Conservation (phyloP, 2,329 filamentous ascomycete species). For the Trichophyton rubrum region DNA sequence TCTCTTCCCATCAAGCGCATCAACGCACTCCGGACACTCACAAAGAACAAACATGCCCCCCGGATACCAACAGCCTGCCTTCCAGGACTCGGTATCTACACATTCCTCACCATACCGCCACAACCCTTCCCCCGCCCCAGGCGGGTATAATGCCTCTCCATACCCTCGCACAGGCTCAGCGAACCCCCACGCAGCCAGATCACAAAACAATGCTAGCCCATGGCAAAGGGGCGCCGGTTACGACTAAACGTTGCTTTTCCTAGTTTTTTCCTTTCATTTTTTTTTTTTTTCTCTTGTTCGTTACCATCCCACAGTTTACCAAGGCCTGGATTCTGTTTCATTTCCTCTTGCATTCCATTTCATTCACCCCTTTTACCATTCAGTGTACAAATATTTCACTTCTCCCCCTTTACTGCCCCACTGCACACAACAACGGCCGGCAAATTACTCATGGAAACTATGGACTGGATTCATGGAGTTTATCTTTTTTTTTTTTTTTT, state of each 20-base stretch:
- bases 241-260: conserved; percentile 26
- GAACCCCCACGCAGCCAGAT: conserved; percentile 26
- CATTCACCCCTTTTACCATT: neutral
- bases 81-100: conserved; percentile 9
- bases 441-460: neutral
- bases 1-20: conserved; percentile 35
- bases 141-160: conserved; percentile 24
- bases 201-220: conserved; percentile 45
- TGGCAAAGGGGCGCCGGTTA: conserved; percentile 56
- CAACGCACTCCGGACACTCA: conserved; percentile 23
- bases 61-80: conserved; percentile 23
- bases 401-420: neutral
- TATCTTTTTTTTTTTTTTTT: neutral
- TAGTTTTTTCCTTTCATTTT: neutral
- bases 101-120: conserved; percentile 14
- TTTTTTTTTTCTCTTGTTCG: neutral
- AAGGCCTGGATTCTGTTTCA: too few species aligned
- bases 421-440: neutral
- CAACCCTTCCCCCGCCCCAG: conserved; percentile 23
- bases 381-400: neutral
- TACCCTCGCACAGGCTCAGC: conserved; percentile 21
- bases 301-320: too few species aligned
- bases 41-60: conserved; percentile 19
- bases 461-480: conserved; percentile 6
- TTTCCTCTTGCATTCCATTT: too few species aligned